Evolutionary conservation across 2,329 filamentous ascomycete genomes (phyloP), one percentile per base, ranked within the genome.

Genomic region (Cladophialophora psammophila): DNA sequence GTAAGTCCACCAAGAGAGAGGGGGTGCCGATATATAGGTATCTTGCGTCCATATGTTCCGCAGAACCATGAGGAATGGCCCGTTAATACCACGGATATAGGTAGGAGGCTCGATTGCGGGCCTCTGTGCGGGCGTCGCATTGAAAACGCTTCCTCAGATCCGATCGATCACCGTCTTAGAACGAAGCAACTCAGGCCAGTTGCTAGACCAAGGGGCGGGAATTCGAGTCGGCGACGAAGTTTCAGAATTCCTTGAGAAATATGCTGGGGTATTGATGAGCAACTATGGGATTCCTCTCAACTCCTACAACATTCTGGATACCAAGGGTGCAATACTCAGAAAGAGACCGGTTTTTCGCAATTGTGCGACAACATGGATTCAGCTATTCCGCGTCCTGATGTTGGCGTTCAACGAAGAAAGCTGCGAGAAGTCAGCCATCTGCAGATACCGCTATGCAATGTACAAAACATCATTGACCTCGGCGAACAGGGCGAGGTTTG

Each of bases 81-180:
- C 2, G 3, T 26, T 26, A 26, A 26, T 3, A 26, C 26, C 26
- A 26, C 26, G 26, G 26, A 26, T 26, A 26, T 12, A 61, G 59
- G 60, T 70, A 26, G 70, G 70, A 26, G 70, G 70, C 26, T 72
- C 69, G 35, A 53, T 72, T 52, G 60, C 68, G 15, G 67, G 67
- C 38, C 67, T 72, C 9, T 50, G 69, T 13, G 40, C 58, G 40
- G 70, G 69, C 9, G 48, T 70, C 32, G 52, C 61, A 36, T 45
- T 72, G 9, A 71, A 71, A 59, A 61, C 63, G 5, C 60, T 67
- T 34, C 66, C 67, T 20, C 38, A 62, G 20, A 34, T 69, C 40
- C 55, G 31, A 10, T 52, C 53, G 6, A 60, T 72, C 53, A 67
- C 58, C 31, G 50, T 71, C 15, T 54, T 72, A 18, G 70, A 71